Evolutionary conservation across 306 rosid genomes (phyloP).

Genomic region (Sicyos edulis): DNA sequence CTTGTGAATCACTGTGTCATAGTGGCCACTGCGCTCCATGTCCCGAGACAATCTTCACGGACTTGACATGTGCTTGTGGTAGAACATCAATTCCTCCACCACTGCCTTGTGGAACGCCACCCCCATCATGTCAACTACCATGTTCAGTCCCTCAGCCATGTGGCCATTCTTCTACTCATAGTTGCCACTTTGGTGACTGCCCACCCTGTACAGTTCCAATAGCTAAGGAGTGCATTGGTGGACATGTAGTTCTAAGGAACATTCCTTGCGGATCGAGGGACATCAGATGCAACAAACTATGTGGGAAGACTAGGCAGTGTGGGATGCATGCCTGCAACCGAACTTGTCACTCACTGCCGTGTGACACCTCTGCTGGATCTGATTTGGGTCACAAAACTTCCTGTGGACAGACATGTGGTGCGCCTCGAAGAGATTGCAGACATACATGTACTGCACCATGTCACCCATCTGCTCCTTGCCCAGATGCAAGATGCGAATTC

Average conservation of each 20-base stretch:
- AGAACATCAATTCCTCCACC: constrained; percentile 86
- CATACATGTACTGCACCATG: constrained; percentile 76
- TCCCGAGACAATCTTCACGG: constrained; percentile 84
- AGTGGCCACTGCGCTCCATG: constrained; percentile 95
- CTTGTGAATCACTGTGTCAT: constrained; percentile 75
- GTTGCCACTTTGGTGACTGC: constrained; percentile 95
- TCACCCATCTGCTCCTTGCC: constrained; percentile 73
- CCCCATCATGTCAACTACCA: constrained; percentile 81
- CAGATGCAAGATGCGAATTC: constrained; percentile 61
- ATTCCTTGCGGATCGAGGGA: constrained; percentile 93
- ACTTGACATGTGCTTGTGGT: constrained; percentile 81
- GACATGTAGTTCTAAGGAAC: constrained; percentile 85
- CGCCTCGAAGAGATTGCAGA: constrained; percentile 83
- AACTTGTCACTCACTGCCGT: constrained; percentile 70
- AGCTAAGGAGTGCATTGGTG: constrained; percentile 91
- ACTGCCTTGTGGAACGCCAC: constrained; percentile 73
- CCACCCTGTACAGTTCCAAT: constrained; percentile 89
- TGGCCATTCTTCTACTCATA: constrained; percentile 79
- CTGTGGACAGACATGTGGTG: constrained; percentile 91
- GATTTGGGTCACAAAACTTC: constrained; percentile 53
- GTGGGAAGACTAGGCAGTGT: constrained; percentile 90
- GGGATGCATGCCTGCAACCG: constrained; percentile 87
- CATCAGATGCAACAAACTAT: constrained; percentile 78
- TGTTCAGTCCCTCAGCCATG: constrained; percentile 83
- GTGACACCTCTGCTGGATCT: constrained; percentile 39